Evolutionary conservation across 306 rosid genomes (phyloP).

Genomic region (Malus sieversii): DNA sequence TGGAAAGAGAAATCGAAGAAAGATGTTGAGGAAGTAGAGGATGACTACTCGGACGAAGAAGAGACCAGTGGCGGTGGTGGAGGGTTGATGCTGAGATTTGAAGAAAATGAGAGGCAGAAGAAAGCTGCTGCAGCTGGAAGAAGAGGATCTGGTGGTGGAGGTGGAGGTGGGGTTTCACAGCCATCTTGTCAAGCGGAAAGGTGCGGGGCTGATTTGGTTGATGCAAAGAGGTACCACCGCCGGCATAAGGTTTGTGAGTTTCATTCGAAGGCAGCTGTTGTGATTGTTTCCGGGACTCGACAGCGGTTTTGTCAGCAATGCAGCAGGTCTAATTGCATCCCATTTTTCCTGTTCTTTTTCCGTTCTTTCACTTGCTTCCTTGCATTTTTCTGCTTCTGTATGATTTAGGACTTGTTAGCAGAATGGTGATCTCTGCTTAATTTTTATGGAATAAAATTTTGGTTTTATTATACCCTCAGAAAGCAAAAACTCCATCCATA

Average conservation of each 20-base stretch:
- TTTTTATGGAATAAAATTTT: background rate
- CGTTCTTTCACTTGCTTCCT: background rate
- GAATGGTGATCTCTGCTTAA: background rate
- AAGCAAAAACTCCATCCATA: background rate
- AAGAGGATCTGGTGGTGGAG: constrained; percentile 29
- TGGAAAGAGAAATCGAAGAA: constrained; percentile 33
- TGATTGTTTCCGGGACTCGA: constrained; percentile 51
- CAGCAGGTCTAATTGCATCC: constrained; percentile 61
- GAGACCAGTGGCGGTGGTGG: constrained; percentile 1
- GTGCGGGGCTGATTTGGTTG: constrained; percentile 53
- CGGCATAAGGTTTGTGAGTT: constrained; percentile 94
- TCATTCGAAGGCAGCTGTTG: constrained; percentile 71
- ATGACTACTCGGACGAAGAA: constrained; percentile 56
- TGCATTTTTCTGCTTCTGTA: background rate
- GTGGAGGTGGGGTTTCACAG: constrained; percentile 23
- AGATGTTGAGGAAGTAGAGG: constrained; percentile 36
- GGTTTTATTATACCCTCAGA: background rate
- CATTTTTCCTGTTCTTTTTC: background rate
- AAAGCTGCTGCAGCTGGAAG: constrained; percentile 20
- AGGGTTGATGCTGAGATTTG: constrained; percentile 10
- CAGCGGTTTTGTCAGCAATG: constrained; percentile 99
- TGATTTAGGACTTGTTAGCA: background rate
- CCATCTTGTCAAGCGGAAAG: constrained; percentile 67
- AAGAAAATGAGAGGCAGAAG: constrained; percentile 38
- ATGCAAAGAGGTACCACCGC: constrained; percentile 66